phyloP scores from a whole-genome alignment of 2,329 filamentous ascomycete species.

The Fusarium begoniae region DNA sequence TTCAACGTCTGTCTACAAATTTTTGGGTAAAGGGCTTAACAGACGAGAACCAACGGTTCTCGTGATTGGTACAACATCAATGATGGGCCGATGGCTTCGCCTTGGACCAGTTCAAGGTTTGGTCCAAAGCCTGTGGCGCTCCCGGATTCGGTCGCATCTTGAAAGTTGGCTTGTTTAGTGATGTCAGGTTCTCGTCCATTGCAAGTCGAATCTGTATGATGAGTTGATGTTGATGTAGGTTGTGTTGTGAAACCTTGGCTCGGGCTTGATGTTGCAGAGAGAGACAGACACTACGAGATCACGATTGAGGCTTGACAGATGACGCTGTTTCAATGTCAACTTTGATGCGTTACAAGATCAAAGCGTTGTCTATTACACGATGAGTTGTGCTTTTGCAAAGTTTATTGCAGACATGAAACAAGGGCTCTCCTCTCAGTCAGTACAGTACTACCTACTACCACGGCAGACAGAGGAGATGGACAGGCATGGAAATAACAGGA shows the following conservation, averaged over 20 bases:
- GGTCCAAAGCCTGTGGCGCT: slow-evolving; percentile 12
- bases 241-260: background rate
- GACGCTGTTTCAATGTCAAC: slow-evolving; percentile 2
- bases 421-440: background rate
- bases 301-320: slow-evolving; percentile 6
- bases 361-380: background rate
- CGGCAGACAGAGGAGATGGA: background rate
- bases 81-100: background rate
- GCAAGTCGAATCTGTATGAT: background rate
- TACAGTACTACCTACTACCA: background rate
- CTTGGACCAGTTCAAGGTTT: slow-evolving; percentile 12
- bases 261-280: background rate
- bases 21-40: background rate
- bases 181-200: slow-evolving; percentile 8
- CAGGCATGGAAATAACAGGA: background rate
- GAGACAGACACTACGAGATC: background rate
- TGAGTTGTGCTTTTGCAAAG: background rate
- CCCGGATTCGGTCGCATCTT: slow-evolving; percentile 16
- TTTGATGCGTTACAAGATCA: background rate
- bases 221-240: background rate
- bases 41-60: background rate
- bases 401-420: background rate
- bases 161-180: background rate
- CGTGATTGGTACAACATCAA: slow-evolving; percentile 4
- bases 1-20: slow-evolving; percentile 54